Percentiles rank a stretch among this genome's conserved stretches.
These are phyloP conservation scores for Vachellia pachyceras DNA, from an alignment of 306 rosid species.

Conservation along the genomic window DNA sequence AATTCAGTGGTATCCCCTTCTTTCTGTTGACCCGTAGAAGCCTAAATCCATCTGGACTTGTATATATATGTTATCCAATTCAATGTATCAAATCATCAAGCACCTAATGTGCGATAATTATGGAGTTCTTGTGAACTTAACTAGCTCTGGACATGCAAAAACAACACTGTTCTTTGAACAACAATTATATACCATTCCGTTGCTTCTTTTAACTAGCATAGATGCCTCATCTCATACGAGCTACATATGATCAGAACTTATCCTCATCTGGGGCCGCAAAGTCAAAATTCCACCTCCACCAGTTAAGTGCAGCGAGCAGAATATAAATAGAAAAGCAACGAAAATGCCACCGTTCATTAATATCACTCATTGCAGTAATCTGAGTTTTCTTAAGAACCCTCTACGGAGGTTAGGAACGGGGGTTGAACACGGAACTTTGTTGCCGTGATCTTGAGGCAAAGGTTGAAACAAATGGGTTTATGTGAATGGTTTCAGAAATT, in stretches of 20 bases:
- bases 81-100: background rate
- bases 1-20: background rate
- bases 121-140: background rate
- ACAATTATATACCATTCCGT: background rate
- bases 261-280: conserved; percentile 5
- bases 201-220: background rate
- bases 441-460: background rate
- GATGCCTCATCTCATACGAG: background rate
- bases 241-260: background rate
- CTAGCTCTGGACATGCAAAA: background rate
- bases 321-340: conserved; percentile 20
- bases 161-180: background rate
- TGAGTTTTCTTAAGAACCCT: background rate
- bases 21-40: background rate
- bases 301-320: conserved; percentile 31
- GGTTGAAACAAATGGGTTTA: background rate
- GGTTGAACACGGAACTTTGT: conserved; percentile 33
- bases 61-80: background rate
- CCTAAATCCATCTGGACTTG: background rate
- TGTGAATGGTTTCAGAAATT: conserved; percentile 21
- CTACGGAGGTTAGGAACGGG: background rate
- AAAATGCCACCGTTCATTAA: conserved; percentile 16
- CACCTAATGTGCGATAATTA: background rate
- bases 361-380: background rate
- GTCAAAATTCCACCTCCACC: conserved; percentile 20